Base-by-base conservation (phyloP, 352 stramenopile species). In the Plasmopara viticola region DNA sequence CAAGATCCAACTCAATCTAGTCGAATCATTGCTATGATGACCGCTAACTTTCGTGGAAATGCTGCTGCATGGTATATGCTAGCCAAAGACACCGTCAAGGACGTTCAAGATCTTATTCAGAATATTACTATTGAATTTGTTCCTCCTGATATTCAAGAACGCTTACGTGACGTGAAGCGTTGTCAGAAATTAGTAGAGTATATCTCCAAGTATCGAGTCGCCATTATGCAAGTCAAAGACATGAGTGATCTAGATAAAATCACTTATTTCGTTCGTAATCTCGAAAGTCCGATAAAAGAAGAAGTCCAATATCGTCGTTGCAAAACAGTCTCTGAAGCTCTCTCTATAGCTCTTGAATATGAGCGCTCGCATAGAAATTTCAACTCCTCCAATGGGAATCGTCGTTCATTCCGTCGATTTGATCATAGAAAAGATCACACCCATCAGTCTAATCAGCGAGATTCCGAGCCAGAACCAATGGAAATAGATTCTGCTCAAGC, bases 91-190 rank as follows among this genome's bases (percentile, higher is more conserved):
- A 7, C 1, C 4, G 37, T 37, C 9, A 20, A 15, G n/a, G 4
- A 25, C 12, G 29, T 48, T 5, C 10, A 29, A 31, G 42, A 30
- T 9, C 20, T 48, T 10, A 31, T 31, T 20, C 8, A 12, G 12
- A 12, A 29, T 5, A 5, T 48, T 0, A 30, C 18, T 0, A 2
- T 13, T 9, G 25, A 34, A 37, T 48, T 48, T 31, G n/a, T 14
- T 48, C 10, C 42, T 25, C 12, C 42, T 7, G 42, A 48, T 25
- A 9, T 37, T 6, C 42, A 48, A 48, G 42, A 48, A 12, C 20
- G 42, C 5, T n/a, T 37, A 37, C 42, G 20, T 8, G 20, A 48
- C 15, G 6, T 48, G 5, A 29, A 14, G 4, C 10, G 18, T n/a
- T 48, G 42, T 13, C 25, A 4, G 9, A 31, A 37, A 4, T 15